Evolutionary conservation across 805 yeast genomes (phyloP).

Genomic region (Kuraishia molischiana): DNA sequence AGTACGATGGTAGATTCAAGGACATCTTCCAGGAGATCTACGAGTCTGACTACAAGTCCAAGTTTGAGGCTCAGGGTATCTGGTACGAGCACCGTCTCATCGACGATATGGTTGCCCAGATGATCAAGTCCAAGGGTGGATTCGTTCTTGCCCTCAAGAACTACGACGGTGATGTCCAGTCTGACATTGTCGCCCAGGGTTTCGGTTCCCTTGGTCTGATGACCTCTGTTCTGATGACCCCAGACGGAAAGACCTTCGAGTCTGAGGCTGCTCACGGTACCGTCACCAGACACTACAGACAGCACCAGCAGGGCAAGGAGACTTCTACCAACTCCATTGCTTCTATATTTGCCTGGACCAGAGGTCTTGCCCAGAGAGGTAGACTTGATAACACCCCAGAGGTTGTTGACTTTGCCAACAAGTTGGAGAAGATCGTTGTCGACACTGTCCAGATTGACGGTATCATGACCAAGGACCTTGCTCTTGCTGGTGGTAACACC

Average conservation of each 20-base stretch:
- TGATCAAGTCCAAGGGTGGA: conserved; percentile 94
- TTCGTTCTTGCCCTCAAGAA: conserved; percentile 93
- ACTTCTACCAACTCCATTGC: conserved; percentile 97
- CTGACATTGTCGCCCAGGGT: conserved; percentile 96
- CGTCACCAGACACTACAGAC: conserved; percentile 94
- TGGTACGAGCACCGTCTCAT: conserved; percentile 96
- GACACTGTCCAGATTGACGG: conserved; percentile 80
- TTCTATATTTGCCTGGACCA: conserved; percentile 93
- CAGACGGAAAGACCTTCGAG: conserved; percentile 94
- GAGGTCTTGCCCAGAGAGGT: conserved; percentile 91
- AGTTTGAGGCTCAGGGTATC: conserved; percentile 73
- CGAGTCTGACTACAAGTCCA: conserved; percentile 53
- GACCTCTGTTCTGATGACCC: conserved; percentile 96
- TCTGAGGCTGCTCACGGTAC: conserved; percentile 99
- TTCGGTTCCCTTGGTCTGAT: conserved; percentile 93
- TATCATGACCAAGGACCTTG: conserved; percentile 94
- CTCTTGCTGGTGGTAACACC: conserved; percentile 81
- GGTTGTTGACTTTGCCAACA: conserved; percentile 70
- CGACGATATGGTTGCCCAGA: conserved; percentile 98
- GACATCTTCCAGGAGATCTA: conserved; percentile 82
- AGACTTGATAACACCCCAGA: conserved; percentile 79
- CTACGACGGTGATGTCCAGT: conserved; percentile 96
- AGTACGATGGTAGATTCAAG: conserved; percentile 92
- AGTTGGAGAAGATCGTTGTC: conserved; percentile 73
- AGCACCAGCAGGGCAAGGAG: conserved; percentile 93